Base-by-base conservation (phyloP, 2,329 filamentous ascomycete genomes). In the Arthrinium phaeospermum region DNA sequence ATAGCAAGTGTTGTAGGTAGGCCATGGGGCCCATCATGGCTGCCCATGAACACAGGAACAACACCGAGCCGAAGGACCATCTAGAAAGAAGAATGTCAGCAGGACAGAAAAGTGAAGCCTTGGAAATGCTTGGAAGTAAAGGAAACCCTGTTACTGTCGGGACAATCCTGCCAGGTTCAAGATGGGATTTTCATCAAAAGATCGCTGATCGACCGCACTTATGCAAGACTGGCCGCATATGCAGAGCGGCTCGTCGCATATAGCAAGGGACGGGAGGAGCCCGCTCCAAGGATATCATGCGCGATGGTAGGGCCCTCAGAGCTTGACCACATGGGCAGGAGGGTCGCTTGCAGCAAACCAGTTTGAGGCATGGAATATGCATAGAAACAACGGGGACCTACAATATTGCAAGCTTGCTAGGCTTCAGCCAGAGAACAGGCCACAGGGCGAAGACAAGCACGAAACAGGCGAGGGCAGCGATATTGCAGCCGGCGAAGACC, bases 381-480 rank as follows among this genome's bases (percentile, higher is more conserved):
- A 67, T 41, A 57, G 57, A 71, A 71, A 70, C 69, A 72, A 74
- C 73, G 73, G 70, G 74, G 74, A 76, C 96, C 93, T 91, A 98
- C 96, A 98, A 83, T 76, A 97, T 95, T 71, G 96, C 95, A 87
- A 99, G 98, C 87, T 98, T 99, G 84, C 93, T 91, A 77, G 96
- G 95, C 81, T 89, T 91, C 76, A 94, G 83, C 76, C 93, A 89
- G 76, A 98, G 88, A 73, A 95, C 88, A 71, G 95, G 95, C 85
- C 97, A 96, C 72, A 98, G 87, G 77, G 92, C 92, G 85, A 98
- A 97, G 87, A 94, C 95, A 78, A 97, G 91, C 81, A 97, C 91
- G 86, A 99, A 98, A 86, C 97, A 96, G 77, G 93, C 94, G 75
- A 94, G 87, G 75, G 96, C 95, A 74, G 93, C 95, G 78, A 98